A percentile compares a stretch with the other conserved stretches of the same genome.
phyloP scores from a whole-genome alignment of 1,139 yeast species.

The Debaryomycetaceae sp. region DNA sequence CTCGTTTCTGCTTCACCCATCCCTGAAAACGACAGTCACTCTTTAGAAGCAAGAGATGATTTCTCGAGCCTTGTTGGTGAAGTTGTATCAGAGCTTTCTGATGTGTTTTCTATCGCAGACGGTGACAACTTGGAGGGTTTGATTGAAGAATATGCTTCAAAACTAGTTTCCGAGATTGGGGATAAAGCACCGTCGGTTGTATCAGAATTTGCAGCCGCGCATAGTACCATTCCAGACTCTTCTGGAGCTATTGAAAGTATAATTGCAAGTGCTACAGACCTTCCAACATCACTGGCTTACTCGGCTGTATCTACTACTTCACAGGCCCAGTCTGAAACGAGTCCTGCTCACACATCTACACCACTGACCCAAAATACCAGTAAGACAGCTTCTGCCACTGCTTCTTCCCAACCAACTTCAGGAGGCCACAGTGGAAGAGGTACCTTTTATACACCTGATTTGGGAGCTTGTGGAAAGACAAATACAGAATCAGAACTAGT shows the following conservation, averaged over 20 bases:
- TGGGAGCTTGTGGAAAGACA: slow-evolving; percentile 61
- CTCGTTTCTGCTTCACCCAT: background rate
- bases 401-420: slow-evolving; percentile 18
- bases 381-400: slow-evolving; percentile 10
- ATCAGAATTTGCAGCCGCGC: slow-evolving; percentile 1
- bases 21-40: background rate
- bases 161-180: background rate
- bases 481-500: slow-evolving; percentile 48
- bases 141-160: background rate
- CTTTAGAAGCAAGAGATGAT: background rate
- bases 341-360: background rate
- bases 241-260: slow-evolving; percentile 11
- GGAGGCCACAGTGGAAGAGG: slow-evolving; percentile 45
- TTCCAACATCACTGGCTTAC: slow-evolving; percentile 8
- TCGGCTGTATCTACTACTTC: slow-evolving; percentile 10
- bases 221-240: slow-evolving; percentile 12
- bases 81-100: background rate
- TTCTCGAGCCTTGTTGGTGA: background rate
- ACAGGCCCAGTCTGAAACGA: slow-evolving; percentile 1
- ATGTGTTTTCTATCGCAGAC: background rate
- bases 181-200: background rate
- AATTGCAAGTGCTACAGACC: slow-evolving; percentile 17
- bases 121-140: background rate
- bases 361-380: background rate
- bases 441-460: slow-evolving; percentile 55